These are phyloP conservation scores for Nakaseomyces uthaithaninus DNA, from an alignment of 1,139 yeast species.

Conservation along the genomic window DNA sequence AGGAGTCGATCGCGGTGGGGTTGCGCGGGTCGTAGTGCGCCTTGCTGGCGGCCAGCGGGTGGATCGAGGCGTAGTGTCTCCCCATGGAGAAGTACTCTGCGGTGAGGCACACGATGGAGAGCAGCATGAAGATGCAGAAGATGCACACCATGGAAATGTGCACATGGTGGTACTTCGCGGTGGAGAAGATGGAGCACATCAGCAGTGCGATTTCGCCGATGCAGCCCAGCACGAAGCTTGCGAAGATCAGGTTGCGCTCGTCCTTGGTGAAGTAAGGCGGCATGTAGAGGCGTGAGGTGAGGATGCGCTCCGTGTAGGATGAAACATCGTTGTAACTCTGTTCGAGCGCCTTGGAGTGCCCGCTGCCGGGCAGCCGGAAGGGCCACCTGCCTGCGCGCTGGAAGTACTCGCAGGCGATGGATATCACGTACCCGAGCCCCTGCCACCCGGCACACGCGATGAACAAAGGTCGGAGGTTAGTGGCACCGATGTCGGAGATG, in stretches of 20 bases:
- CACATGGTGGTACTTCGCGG: slow-evolving; percentile 47
- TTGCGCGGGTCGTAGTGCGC: slow-evolving; percentile 1
- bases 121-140: slow-evolving; percentile 63
- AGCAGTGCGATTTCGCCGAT: slow-evolving; percentile 74
- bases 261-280: slow-evolving; percentile 35
- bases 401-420: slow-evolving; percentile 35
- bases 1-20: slow-evolving; percentile 24
- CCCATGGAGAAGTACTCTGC: slow-evolving; percentile 58
- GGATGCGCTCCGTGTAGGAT: slow-evolving; percentile 15
- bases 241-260: slow-evolving; percentile 34
- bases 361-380: slow-evolving; percentile 8
- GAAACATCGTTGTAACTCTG: slow-evolving; percentile 9
- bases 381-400: slow-evolving; percentile 19
- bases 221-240: slow-evolving; percentile 36
- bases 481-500: slow-evolving; percentile 80
- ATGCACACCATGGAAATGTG: slow-evolving; percentile 67
- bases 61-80: slow-evolving; percentile 37
- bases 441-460: slow-evolving; percentile 74
- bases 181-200: slow-evolving; percentile 67
- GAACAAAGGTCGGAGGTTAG: slow-evolving; percentile 73
- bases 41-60: slow-evolving; percentile 21
- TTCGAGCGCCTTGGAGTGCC: slow-evolving; percentile 9
- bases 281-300: slow-evolving; percentile 20
- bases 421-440: slow-evolving; percentile 67
- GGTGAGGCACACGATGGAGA: slow-evolving; percentile 55